A percentile compares a stretch with the other conserved stretches of the same genome.
Evolutionary conservation across 345 rosid species (phyloP).

Genomic region (Brassica incana): DNA sequence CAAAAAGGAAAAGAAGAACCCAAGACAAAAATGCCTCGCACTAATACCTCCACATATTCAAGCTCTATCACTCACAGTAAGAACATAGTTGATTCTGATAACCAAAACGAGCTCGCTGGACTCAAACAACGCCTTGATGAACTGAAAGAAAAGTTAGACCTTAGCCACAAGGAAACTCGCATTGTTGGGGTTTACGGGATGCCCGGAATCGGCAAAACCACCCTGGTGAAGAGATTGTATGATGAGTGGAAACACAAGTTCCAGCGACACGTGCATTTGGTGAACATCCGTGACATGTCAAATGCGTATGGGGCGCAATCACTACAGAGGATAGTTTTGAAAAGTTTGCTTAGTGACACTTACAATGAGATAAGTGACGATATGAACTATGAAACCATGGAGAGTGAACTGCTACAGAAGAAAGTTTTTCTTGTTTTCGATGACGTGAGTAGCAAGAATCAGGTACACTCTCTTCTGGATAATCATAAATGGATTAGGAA

Average conservation of each 20-base stretch:
- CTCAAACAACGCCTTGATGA: conserved; percentile 11
- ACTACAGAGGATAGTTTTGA: background rate
- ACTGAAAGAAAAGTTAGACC: background rate
- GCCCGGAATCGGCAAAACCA: conserved; percentile 18
- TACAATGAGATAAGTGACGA: conserved; percentile 3
- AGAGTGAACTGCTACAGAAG: background rate
- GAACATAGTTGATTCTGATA: background rate
- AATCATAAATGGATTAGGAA: background rate
- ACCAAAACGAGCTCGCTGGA: conserved; percentile 4
- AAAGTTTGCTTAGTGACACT: background rate
- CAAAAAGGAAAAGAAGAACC: background rate
- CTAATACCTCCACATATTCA: background rate
- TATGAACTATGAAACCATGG: background rate
- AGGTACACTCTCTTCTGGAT: background rate
- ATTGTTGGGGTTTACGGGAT: conserved; percentile 8
- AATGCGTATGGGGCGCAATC: background rate
- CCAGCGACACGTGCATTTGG: background rate
- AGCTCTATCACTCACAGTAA: background rate
- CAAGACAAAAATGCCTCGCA: background rate
- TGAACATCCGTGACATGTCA: background rate
- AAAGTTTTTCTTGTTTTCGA: conserved; percentile 17
- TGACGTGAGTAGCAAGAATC: background rate
- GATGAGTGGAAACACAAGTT: conserved; percentile 14
- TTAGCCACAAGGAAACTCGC: background rate
- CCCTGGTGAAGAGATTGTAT: background rate